Percentiles rank a stretch among this genome's conserved stretches.
Evolutionary conservation across 2,329 filamentous ascomycete species (phyloP).

Genomic region (Sclerotinia subarctica): DNA sequence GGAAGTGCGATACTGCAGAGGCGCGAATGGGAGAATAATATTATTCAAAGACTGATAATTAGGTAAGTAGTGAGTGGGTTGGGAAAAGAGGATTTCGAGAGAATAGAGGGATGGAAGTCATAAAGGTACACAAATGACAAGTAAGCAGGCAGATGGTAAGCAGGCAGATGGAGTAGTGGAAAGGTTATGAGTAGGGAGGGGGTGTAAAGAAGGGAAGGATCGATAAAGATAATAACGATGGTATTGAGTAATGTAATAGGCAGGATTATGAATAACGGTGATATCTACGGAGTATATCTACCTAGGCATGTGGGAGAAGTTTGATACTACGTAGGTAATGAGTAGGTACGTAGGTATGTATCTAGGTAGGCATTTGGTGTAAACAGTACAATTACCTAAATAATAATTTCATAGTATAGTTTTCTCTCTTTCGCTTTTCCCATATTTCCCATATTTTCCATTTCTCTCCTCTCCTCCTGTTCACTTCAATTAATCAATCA

Average conservation of each 20-base stretch:
- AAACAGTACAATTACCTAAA: not conserved
- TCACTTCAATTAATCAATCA: not conserved
- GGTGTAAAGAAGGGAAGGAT: slow-evolving; percentile 4
- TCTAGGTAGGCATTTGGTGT: too few relatives aligned
- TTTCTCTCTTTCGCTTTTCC: not conserved
- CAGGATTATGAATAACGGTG: not conserved
- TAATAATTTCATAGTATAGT: not conserved
- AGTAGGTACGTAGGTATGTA: too few relatives aligned
- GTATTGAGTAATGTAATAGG: not conserved
- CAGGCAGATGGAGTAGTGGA: not conserved
- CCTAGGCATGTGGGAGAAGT: too few relatives aligned
- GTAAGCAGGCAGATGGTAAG: slow-evolving; percentile 10
- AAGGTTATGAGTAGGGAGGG: not conserved
- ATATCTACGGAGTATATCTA: too few relatives aligned
- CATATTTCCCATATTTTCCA: not conserved
- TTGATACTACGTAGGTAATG: too few relatives aligned
- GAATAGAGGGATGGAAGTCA: not conserved
- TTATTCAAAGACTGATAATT: not conserved
- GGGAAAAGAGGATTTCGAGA: not conserved
- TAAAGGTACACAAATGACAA: not conserved
- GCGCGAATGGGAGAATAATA: not conserved
- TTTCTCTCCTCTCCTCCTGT: not conserved
- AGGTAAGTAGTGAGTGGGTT: not conserved
- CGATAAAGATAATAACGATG: not conserved
- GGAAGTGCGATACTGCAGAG: not conserved